Percentiles rank a stretch among this genome's conserved stretches.
Evolutionary conservation across 768 basidiomycete species (phyloP).

Genomic region (Nidula microcarpa): DNA sequence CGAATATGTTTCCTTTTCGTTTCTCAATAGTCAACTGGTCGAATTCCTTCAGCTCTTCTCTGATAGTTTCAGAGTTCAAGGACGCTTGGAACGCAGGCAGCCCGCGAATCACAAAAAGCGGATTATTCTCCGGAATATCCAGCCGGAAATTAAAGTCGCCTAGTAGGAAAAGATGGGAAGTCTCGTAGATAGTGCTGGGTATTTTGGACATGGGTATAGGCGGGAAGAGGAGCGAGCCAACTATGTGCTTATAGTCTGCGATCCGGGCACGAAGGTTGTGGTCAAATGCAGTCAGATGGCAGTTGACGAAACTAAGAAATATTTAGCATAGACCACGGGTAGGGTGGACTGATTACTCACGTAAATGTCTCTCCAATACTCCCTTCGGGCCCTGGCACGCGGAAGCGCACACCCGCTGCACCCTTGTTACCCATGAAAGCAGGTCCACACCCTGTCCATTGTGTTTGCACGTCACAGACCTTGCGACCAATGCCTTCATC

Average conservation of each 20-base stretch:
- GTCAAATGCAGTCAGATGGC: constrained; percentile 86
- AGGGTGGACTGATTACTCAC: constrained; percentile 41
- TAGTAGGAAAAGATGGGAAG: constrained; percentile 89
- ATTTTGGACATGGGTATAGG: constrained; percentile 35
- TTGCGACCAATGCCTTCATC: constrained; percentile 62
- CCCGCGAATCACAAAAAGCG: constrained; percentile 30
- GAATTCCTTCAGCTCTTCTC: constrained; percentile 63
- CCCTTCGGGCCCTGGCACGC: constrained; percentile 54
- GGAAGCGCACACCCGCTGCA: constrained; percentile 85
- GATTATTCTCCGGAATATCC: constrained; percentile 53
- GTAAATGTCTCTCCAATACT: constrained; percentile 75
- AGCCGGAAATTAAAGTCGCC: constrained; percentile 95
- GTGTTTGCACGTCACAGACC: constrained; percentile 64
- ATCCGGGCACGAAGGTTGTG: constrained; percentile 62
- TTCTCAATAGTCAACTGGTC: constrained; percentile 71
- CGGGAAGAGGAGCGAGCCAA: constrained; percentile 75
- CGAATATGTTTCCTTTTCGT: constrained; percentile 60
- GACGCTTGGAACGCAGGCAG: constrained; percentile 34
- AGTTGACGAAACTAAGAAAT: constrained; percentile 74
- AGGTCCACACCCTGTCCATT: constrained; percentile 73
- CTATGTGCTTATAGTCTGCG: constrained; percentile 79
- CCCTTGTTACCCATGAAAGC: constrained; percentile 93
- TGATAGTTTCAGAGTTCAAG: constrained; percentile 44
- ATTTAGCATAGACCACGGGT: no score
- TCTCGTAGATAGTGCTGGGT: constrained; percentile 69